Evolutionary conservation across 2,329 filamentous ascomycete genomes (phyloP), one percentile per base, ranked within the genome.

Genomic region (Aspergillus pseudonomiae): DNA sequence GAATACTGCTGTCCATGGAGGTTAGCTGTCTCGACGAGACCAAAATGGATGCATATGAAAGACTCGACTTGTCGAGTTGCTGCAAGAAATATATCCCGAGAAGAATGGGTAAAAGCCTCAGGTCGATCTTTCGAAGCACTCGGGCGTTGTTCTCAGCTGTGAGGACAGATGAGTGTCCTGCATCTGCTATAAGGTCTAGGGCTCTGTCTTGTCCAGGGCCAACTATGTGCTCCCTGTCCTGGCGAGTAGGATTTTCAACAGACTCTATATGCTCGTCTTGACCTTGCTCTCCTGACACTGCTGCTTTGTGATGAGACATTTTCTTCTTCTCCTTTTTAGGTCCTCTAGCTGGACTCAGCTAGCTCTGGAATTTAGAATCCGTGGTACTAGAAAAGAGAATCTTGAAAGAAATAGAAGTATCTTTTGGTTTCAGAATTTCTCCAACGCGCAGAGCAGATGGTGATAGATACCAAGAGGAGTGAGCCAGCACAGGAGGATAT

Each of bases 1-100:
- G 80, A 82, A 71, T 82, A 85, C 64, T 89, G 81, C 56, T 86
- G 79, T 19, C 86, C 86, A 10, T 82, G 76, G 1, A 90, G 82
- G 46, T 82, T 72, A 0, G 86, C 84, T 70, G 88, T 85, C 58
- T 87, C 78, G 36, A 87, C 83, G 12, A 90, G 79, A 2, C 87
- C 87, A 67, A 89, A 12, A 89, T 84, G 0, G 87, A 88, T 3
- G 86, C 86, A 68, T 89, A 90, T 2, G 77, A 80, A 2, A 89
- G 78, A 0, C 86, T 87, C 0, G 86, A 83, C 73, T 90, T 90
- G 77, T 89, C 88, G 6, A 89, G 79, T 12, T 83, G 84, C 66
- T 90, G 88, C 0, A 89, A 80, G 70, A 87, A 89, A 74, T 89
- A 90, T 24, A 88, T 85, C 7, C 81, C 80, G 12, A 89, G 78